Evolutionary conservation across 2,329 filamentous ascomycete genomes (phyloP), one percentile per base, ranked within the genome.

Genomic region (Calonectria multiphialidica): DNA sequence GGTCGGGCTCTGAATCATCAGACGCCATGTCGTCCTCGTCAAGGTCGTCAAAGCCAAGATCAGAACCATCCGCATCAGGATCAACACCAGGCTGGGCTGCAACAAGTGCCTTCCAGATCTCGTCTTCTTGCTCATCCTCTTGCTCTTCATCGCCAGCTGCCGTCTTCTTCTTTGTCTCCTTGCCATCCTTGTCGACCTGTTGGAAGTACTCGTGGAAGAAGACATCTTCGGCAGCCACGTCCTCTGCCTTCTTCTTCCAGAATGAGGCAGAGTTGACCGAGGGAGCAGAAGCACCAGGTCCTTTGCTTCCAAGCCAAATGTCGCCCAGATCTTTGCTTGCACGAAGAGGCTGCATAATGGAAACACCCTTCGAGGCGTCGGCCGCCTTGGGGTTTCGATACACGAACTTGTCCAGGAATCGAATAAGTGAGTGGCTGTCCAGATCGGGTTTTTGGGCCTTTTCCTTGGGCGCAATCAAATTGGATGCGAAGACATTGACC

Each of bases 161-260:
- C 30, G 86, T 84, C 82, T 90, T 89, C 84, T 90, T 90, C 78
- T 88, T 88, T 13, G 87, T 47, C 64, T 81, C 85, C 81, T 93
- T 90, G 69, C 82, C 82, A 63, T 88, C 86, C 83, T 92, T 95
- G 74, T 92, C 91, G 68, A 94, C 85, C 73, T 93, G 90, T 72
- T 91, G 93, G 85, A 99, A 99, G 90, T 99, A 99, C 76, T 95
- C 93, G 84, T 99, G 97, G 90, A 99, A 99, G 90, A 99, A 99
- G 45, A 95, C 94, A 81, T 99, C 97, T 76, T 99, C 96, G 0
- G 92, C 95, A 3, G 94, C 92, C 53, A 99, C 93, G 66, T 98
- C 93, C 75, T 95, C 93, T n/a, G 90, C 88, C 86, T 95, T 96
- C 90, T 95, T 95, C 80, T 93, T 93, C 95, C 95, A 98, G 88